These are phyloP conservation scores for Sarcodon sp. DNA, from an alignment of 768 basidiomycete genomes.

Conservation along the genomic window DNA sequence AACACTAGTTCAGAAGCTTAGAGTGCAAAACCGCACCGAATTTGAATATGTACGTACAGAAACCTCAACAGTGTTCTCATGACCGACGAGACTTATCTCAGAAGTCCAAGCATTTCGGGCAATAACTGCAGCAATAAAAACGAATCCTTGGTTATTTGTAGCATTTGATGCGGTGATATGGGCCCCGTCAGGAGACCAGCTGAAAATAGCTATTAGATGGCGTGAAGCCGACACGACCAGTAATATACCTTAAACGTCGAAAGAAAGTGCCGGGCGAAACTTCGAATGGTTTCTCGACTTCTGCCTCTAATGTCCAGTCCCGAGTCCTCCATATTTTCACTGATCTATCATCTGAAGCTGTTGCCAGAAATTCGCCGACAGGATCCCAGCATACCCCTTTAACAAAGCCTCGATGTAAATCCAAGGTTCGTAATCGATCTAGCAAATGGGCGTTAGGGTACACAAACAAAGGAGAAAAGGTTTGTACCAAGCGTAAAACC, in stretches of 20 bases:
- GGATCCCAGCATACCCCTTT: slow-evolving; percentile 99
- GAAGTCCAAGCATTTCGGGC: slow-evolving; percentile 81
- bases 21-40: neutral
- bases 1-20: slow-evolving; percentile 38
- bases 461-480: neutral
- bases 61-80: slow-evolving; percentile 94
- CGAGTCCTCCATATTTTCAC: slow-evolving; percentile 96
- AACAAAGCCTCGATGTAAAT: slow-evolving; percentile 90
- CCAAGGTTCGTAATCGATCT: slow-evolving; percentile 80
- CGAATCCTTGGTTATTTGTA: slow-evolving; percentile 90
- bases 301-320: slow-evolving; percentile 81
- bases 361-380: slow-evolving; percentile 95
- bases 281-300: slow-evolving; percentile 83
- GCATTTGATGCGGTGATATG: slow-evolving; percentile 97
- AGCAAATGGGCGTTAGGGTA: neutral
- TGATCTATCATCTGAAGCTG: slow-evolving; percentile 90
- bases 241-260: slow-evolving; percentile 63
- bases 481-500: slow-evolving; percentile 75
- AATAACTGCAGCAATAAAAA: slow-evolving; percentile 96
- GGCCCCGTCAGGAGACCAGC: slow-evolving; percentile 99
- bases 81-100: slow-evolving; percentile 90
- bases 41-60: slow-evolving; percentile 42
- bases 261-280: slow-evolving; percentile 95
- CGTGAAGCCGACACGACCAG: neutral
- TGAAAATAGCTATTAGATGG: slow-evolving; percentile 17